phyloP scores from a whole-genome alignment of 495 filamentous ascomycete species.

The Haplographium delicatum region DNA sequence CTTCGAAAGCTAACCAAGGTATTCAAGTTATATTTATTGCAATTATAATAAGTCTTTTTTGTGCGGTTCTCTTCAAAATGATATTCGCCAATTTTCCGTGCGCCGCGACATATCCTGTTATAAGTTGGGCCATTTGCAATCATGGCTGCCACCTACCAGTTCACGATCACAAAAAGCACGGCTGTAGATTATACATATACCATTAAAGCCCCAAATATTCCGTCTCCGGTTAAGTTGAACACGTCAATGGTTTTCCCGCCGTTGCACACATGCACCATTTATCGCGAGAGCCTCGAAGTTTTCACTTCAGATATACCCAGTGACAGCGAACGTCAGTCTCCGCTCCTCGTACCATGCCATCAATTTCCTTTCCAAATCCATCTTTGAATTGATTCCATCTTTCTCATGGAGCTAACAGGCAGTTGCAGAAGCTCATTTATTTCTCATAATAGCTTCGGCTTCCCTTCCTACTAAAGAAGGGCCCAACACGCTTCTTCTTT shows the following conservation, averaged over 20 bases:
- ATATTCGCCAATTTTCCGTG: too few species aligned
- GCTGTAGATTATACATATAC: background rate
- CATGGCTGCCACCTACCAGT: background rate
- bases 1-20: too few species aligned
- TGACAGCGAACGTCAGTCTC: background rate
- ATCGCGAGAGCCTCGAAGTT: background rate
- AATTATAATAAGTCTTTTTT: too few species aligned
- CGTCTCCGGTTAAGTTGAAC: background rate
- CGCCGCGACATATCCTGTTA: too few species aligned
- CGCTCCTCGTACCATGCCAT: background rate
- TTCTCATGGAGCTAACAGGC: background rate
- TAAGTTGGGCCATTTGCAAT: too few species aligned
- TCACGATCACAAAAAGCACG: conserved; percentile 1
- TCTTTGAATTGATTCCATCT: background rate
- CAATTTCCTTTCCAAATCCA: background rate
- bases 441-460: background rate
- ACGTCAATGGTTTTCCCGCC: background rate
- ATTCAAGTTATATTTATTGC: too few species aligned
- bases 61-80: too few species aligned
- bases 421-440: background rate
- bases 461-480: background rate
- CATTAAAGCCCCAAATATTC: background rate
- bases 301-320: background rate
- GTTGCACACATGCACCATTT: background rate
- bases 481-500: background rate